Evolutionary conservation across 257 asterid species (phyloP).

Genomic region (Rauvolfia tetraphylla): DNA sequence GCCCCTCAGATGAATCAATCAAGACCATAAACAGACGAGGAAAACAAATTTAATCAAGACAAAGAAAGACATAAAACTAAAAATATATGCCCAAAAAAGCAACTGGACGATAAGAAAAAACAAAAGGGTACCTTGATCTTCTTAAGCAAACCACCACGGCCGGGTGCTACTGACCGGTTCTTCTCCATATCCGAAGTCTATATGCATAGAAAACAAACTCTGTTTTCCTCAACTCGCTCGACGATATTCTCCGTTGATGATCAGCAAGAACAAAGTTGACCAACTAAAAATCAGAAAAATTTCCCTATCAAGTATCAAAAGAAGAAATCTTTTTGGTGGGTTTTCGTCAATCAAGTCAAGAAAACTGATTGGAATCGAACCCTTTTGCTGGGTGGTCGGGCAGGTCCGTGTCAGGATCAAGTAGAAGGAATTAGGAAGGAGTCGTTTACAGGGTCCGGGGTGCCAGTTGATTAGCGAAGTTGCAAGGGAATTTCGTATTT

Average conservation of each 20-base stretch:
- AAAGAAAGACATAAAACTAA: background rate
- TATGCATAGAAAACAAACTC: constrained; percentile 3
- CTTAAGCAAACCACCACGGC: constrained; percentile 6
- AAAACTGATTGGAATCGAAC: background rate
- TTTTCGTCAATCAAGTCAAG: background rate
- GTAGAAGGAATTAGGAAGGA: background rate
- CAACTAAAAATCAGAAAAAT: background rate
- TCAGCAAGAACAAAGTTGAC: background rate
- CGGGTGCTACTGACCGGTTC: constrained; percentile 2
- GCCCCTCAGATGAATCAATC: background rate
- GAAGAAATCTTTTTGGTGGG: background rate
- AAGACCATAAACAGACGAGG: background rate
- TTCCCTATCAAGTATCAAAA: background rate
- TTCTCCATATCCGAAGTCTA: constrained; percentile 10
- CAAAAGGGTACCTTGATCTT: constrained; percentile 20
- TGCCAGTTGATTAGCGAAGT: background rate
- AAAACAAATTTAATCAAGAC: background rate
- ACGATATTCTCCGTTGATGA: background rate
- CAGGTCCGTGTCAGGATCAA: no score
- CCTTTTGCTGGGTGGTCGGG: background rate
- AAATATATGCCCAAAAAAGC: no score
- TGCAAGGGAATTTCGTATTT: constrained; percentile 1
- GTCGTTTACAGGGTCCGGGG: background rate
- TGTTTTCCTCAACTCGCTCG: background rate
- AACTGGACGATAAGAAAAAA: background rate